Conservation (phyloP, 768 basidiomycete species). For the Boletus bicolor region DNA sequence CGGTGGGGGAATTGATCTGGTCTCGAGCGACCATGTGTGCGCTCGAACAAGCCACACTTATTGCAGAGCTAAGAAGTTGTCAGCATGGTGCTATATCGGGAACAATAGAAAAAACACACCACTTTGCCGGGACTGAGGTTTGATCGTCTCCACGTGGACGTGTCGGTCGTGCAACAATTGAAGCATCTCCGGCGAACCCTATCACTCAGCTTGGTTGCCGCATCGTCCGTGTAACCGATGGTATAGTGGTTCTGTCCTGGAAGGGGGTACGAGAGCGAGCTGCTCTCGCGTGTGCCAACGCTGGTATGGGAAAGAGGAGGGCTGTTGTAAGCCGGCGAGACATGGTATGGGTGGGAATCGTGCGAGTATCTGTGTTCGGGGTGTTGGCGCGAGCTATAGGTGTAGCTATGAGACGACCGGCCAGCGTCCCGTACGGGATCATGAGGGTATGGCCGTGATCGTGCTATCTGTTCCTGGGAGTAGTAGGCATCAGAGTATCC, state of each 20-base stretch:
- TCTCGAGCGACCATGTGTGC: conserved; percentile 73
- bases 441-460: conserved; percentile 33
- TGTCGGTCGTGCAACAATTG: conserved; percentile 84
- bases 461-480: conserved; percentile 34
- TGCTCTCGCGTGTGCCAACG: conserved; percentile 22
- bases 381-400: conserved; percentile 27
- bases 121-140: conserved; percentile 83
- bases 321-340: conserved; percentile 25
- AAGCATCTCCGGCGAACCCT: conserved; percentile 74
- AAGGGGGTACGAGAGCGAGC: conserved; percentile 34
- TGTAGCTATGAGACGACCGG: conserved; percentile 36
- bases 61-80: conserved; percentile 37
- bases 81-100: conserved; percentile 4
- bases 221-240: conserved; percentile 68
- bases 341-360: conserved; percentile 33
- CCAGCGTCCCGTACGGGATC: conserved; percentile 32
- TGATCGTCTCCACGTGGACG: conserved; percentile 75
- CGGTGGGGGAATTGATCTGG: conserved; percentile 83
- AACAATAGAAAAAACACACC: conserved; percentile 29
- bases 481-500: conserved; percentile 39
- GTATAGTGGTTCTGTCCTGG: conserved; percentile 38
- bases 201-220: conserved; percentile 75
- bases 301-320: conserved; percentile 26
- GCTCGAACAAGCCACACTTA: conserved; percentile 80
- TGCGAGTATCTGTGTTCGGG: conserved; percentile 32